Percentiles rank a stretch among this genome's conserved stretches.
Conservation (phyloP, 1,284 basidiomycete species). For the Trametes pubescens region DNA sequence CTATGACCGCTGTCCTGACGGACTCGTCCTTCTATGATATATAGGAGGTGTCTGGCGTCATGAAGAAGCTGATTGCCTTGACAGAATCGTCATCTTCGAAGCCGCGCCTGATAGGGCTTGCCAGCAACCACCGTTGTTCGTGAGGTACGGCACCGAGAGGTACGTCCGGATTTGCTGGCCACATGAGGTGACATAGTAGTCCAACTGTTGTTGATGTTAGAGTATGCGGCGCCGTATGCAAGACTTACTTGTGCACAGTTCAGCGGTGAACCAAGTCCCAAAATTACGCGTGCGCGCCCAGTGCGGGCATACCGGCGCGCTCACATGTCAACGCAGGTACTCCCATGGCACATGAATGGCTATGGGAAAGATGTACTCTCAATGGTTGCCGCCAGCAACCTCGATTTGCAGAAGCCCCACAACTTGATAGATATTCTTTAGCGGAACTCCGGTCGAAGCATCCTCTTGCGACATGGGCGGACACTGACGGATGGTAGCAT, state of each 20-base stretch:
- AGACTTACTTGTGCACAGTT: no score
- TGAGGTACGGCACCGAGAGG: no score
- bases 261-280: no score
- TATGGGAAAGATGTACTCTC: not conserved
- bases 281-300: no score
- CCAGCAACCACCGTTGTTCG: not conserved
- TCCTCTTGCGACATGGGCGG: slow-evolving; percentile 1
- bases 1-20: not conserved
- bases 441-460: not conserved
- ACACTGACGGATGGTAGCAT: not conserved
- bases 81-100: not conserved
- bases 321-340: not conserved
- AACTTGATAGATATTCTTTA: slow-evolving; percentile 6
- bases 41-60: not conserved
- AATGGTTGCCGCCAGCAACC: not conserved
- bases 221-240: no score
- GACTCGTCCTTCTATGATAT: not conserved
- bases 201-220: no score
- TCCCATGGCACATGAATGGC: not conserved
- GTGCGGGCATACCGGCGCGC: not conserved
- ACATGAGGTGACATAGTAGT: no score
- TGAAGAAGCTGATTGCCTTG: not conserved
- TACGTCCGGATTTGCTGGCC: no score
- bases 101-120: not conserved
- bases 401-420: not conserved